These are phyloP conservation scores for Cyamopsis tetragonoloba DNA, from an alignment of 306 rosid genomes.

Conservation along the genomic window DNA sequence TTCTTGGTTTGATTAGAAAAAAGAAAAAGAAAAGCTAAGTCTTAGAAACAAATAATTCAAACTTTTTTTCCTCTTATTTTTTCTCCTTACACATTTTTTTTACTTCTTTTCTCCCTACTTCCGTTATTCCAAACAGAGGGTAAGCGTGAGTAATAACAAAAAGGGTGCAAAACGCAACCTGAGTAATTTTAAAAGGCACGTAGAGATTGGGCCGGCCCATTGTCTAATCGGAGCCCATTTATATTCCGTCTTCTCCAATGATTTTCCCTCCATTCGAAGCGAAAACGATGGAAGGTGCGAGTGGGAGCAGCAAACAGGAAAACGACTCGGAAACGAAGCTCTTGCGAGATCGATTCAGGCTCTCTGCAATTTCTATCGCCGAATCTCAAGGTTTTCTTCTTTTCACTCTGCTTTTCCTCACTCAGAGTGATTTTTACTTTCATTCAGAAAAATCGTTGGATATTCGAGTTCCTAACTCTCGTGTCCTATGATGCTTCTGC, in stretches of 20 bases:
- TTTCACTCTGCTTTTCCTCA: background rate
- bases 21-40: too few species aligned
- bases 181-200: too few species aligned
- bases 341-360: conserved; percentile 67
- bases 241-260: background rate
- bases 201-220: too few species aligned
- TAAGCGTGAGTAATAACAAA: too few species aligned
- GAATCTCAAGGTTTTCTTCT: conserved; percentile 58
- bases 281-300: conserved; percentile 19
- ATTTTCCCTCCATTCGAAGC: conserved; percentile 7
- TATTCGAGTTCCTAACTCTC: conserved; percentile 16
- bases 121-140: too few species aligned
- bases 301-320: conserved; percentile 26
- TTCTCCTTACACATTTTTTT: too few species aligned
- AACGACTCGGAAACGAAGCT: conserved; percentile 45
- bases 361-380: conserved; percentile 65
- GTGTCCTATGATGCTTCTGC: background rate
- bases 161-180: too few species aligned
- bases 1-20: too few species aligned
- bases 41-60: too few species aligned
- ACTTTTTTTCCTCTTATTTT: too few species aligned
- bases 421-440: background rate
- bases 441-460: background rate
- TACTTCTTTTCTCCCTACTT: too few species aligned
- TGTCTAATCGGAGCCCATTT: background rate